Base-by-base conservation (phyloP, 768 basidiomycete genomes). In the Serendipita sp. region DNA sequence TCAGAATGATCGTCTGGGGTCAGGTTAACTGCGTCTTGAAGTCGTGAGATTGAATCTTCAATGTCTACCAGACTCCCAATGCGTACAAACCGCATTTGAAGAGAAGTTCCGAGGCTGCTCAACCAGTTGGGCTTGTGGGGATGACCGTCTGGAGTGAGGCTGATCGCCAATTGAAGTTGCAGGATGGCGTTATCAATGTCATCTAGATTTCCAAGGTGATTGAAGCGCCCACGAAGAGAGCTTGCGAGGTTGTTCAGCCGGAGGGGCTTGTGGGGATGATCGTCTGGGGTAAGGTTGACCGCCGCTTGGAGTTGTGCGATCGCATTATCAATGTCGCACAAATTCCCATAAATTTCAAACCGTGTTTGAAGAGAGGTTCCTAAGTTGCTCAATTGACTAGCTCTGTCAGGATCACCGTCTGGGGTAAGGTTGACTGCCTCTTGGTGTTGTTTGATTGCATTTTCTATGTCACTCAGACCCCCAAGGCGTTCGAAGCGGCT, bases 61-160 rank as follows among this genome's bases (percentile, higher is more conserved):
- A 68, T 65, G 30, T 65, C 64, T 16, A 23, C 45, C 16, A 65
- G 63, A 38, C 67, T 34, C 15, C 66, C 66, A 1, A 45, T 36
- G 41, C 56, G 67, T 23, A 65, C 67, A 65, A 68, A 68, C 15
- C 67, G 67, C 13, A 34, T 11, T 41, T 28, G 15, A 8, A 51
- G 34, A 44, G 63, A 36, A 13, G 28, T 64, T 13, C 67, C 64
- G 10, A 68, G 45, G 36, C 64, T 64, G 41, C 56, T 68, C 2
- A 68, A 48, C 32, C 44, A 68, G 10, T 10, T 38, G 13, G 67
- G 64, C 52, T 52, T 68, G 67, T 41, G 5, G 18, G 58, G 32
- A 44, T 62, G 58, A 62, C 32, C 58, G 35, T 62, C 23, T 62
- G 58, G 58, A 18, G 58, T 62, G 23, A 62, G 58, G 13, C 23